Evolutionary conservation across 495 filamentous ascomycete genomes (phyloP).

Genomic region (Acidomyces sp.): DNA sequence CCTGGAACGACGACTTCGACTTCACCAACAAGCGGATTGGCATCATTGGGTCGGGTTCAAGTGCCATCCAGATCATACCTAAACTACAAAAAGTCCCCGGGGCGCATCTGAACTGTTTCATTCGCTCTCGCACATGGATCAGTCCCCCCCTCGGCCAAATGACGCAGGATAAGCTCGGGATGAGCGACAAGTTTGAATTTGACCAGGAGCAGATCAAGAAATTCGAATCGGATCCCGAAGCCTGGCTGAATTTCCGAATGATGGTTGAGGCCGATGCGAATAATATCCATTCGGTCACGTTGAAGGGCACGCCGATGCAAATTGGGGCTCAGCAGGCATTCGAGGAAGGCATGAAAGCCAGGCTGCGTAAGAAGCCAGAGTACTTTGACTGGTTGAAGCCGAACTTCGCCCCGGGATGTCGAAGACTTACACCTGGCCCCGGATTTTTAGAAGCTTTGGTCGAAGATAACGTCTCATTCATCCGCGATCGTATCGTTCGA

Average conservation of each 20-base stretch:
- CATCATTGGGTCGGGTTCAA: constrained; percentile 27
- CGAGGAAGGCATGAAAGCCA: constrained; percentile 22
- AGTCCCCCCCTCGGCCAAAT: constrained; percentile 22
- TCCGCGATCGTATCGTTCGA: constrained; percentile 18
- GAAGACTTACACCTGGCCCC: constrained; percentile 28
- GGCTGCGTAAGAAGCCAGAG: constrained; percentile 22
- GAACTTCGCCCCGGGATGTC: constrained; percentile 25
- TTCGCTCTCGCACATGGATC: constrained; percentile 27
- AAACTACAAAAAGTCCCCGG: constrained; percentile 21
- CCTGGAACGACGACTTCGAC: constrained; percentile 27
- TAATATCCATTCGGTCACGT: constrained; percentile 24
- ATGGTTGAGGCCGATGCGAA: constrained; percentile 26
- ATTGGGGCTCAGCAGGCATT: constrained; percentile 22
- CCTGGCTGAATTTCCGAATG: constrained; percentile 26
- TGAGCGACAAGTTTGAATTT: constrained; percentile 17
- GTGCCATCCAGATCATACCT: constrained; percentile 29
- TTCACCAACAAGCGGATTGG: constrained; percentile 27
- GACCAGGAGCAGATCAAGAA: constrained; percentile 12
- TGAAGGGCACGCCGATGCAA: constrained; percentile 23
- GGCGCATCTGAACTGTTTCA: constrained; percentile 23
- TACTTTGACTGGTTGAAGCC: constrained; percentile 25
- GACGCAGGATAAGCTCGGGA: constrained; percentile 20
- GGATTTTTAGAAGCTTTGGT: constrained; percentile 28
- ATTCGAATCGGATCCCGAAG: constrained; percentile 15
- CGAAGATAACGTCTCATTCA: constrained; percentile 26